Percentiles rank a stretch among this genome's conserved stretches.
Evolutionary conservation across 2,329 filamentous ascomycete species (phyloP).

Genomic region (Xylariomycetidae sp.): DNA sequence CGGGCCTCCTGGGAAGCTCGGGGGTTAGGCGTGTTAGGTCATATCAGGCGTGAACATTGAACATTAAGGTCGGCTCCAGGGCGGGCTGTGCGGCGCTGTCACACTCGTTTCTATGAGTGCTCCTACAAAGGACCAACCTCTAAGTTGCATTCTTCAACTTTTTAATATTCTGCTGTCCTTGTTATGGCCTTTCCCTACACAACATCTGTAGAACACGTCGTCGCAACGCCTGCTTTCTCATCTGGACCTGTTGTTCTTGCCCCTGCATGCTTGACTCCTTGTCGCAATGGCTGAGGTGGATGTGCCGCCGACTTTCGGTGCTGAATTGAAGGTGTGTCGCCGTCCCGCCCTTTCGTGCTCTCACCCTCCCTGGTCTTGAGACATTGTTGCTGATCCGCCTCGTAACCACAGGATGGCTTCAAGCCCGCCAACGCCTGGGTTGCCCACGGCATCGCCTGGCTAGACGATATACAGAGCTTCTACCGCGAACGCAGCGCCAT

Average conservation of each 20-base stretch:
- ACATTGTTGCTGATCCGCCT: too few species aligned
- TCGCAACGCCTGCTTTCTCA: slow-evolving; percentile 1
- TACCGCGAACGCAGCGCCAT: slow-evolving; percentile 91
- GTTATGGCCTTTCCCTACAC: slow-evolving; percentile 15
- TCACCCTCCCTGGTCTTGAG: too few species aligned
- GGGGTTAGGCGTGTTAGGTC: too few species aligned
- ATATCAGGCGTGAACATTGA: too few species aligned
- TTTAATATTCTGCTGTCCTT: too few species aligned
- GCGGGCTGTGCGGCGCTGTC: too few species aligned
- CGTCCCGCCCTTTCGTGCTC: too few species aligned
- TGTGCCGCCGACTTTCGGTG: slow-evolving; percentile 78
- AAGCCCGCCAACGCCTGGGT: slow-evolving; percentile 93
- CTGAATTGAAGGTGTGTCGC: slow-evolving; percentile 75
- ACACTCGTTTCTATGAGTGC: too few species aligned
- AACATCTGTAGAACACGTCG: slow-evolving; percentile 4
- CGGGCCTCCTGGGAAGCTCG: too few species aligned
- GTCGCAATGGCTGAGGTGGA: slow-evolving; percentile 72
- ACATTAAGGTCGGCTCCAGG: too few species aligned
- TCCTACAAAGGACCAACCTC: too few species aligned
- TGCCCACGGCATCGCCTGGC: slow-evolving; percentile 81
- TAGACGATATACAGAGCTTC: slow-evolving; percentile 95
- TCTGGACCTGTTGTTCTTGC: slow-evolving; percentile 2
- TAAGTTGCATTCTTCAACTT: too few species aligned
- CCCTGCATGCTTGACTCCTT: slow-evolving; percentile 17
- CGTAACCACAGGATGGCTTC: slow-evolving; percentile 72